Percentiles rank a stretch among this genome's conserved stretches.
phyloP scores from a whole-genome alignment of 352 stramenopile genomes.

The Phytophthora hybrid region DNA sequence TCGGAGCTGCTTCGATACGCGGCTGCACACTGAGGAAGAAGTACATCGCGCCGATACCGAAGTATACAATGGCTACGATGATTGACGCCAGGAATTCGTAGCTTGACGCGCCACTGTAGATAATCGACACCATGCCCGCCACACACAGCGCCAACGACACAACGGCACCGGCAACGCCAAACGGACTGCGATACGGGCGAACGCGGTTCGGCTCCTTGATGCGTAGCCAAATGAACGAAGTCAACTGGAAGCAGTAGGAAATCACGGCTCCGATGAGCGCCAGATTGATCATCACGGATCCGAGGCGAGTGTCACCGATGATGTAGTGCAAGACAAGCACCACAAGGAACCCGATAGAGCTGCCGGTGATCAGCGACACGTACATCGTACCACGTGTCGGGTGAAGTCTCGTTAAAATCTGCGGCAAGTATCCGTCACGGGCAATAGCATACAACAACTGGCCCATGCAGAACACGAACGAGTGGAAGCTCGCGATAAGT shows the following conservation, averaged over 20 bases:
- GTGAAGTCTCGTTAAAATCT: constrained; percentile 56
- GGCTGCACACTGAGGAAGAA: constrained; percentile 54
- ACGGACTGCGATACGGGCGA: constrained; percentile 63
- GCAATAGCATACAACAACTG: constrained; percentile 73
- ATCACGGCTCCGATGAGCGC: constrained; percentile 71
- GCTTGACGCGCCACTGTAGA: constrained; percentile 65
- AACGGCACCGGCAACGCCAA: constrained; percentile 58
- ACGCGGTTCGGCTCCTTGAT: constrained; percentile 56
- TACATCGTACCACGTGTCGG: constrained; percentile 59
- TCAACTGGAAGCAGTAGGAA: constrained; percentile 69
- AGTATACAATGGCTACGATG: constrained; percentile 63
- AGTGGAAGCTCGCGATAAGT: constrained; percentile 75
- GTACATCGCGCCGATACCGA: constrained; percentile 54
- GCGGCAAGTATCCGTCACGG: constrained; percentile 64
- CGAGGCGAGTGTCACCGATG: constrained; percentile 65
- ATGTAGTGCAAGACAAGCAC: constrained; percentile 64
- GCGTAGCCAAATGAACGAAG: constrained; percentile 65
- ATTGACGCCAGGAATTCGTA: constrained; percentile 72
- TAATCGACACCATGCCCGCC: constrained; percentile 65
- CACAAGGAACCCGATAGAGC: constrained; percentile 50
- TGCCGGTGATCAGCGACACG: constrained; percentile 62
- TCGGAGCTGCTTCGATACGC: constrained; percentile 35
- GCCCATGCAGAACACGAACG: constrained; percentile 85
- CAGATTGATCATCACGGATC: constrained; percentile 76
- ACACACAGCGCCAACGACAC: constrained; percentile 56